Percentiles rank a stretch among this genome's conserved stretches.
Evolutionary conservation across 192 early-diverging fungal genomes (phyloP).

Genomic region (Radiomyces spectabilis): DNA sequence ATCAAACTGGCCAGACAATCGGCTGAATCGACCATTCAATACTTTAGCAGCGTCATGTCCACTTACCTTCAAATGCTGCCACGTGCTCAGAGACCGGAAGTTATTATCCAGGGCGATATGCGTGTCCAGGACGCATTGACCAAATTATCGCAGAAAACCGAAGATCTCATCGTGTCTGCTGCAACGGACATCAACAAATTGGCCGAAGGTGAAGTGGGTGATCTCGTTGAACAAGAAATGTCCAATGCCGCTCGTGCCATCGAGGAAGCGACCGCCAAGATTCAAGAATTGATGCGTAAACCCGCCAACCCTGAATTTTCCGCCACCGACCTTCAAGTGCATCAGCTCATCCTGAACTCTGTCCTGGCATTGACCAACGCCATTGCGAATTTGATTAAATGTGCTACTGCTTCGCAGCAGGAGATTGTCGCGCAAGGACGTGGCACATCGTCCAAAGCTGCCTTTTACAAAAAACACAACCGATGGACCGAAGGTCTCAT

Average conservation of each 20-base stretch:
- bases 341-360: constrained; percentile 82
- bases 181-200: constrained; percentile 43
- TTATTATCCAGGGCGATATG: constrained; percentile 69
- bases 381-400: constrained; percentile 88
- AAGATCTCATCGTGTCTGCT: constrained; percentile 63
- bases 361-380: constrained; percentile 92
- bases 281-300: constrained; percentile 73
- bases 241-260: constrained; percentile 84
- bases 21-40: constrained; percentile 63
- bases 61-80: constrained; percentile 54
- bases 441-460: constrained; percentile 67
- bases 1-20: constrained; percentile 55
- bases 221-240: constrained; percentile 93
- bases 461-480: constrained; percentile 99
- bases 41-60: constrained; percentile 87
- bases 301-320: constrained; percentile 65
- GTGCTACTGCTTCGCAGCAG: constrained; percentile 91
- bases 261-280: constrained; percentile 77
- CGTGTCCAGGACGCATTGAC: constrained; percentile 69
- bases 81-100: constrained; percentile 56
- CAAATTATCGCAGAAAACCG: constrained; percentile 65
- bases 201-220: constrained; percentile 71
- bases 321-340: constrained; percentile 79
- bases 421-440: constrained; percentile 94
- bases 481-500: constrained; percentile 99